Base-by-base conservation (phyloP, 208 protist genomes). In the Plasmodiophora brassicae region DNA sequence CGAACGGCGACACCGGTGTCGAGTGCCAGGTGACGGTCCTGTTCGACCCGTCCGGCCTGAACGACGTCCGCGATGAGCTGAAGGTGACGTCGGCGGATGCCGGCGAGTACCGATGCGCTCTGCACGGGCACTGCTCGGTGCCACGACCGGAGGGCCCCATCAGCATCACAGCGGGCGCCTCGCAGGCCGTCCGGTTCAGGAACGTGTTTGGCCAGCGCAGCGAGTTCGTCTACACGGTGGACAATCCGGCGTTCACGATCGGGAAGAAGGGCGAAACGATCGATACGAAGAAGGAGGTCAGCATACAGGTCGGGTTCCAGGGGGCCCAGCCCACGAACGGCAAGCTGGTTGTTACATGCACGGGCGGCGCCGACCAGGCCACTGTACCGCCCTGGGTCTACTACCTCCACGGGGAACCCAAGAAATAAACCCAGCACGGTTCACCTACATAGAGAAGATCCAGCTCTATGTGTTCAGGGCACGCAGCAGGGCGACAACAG, bases 111-210 rank as follows among this genome's bases (percentile, higher is more conserved):
- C 90, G 87, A 32, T 97, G 97, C 88, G 92, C 94, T 25, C 93
- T 98, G 71, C 71, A 95, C 38, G 96, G 95, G 0, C 91, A 90
- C 22, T 97, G 96, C 88, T 90, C 93, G 14, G 90, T 92, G 38
- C 96, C 97, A 20, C 90, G 96, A 91, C 95, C 95, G 32, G 96
- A 98, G 89, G 97, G 97, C 0, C 97, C 97, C 0, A 93, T 97
- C 46, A 41, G 88, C n/a, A 87, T 97, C 38, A 93, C 93, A 36
- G 71, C 65, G 41, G 72, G 84, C 46, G 46, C 20, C 32, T 91
- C 91, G 22, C 1, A 28, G 20, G 60, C 87, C 36, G 90, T 98
- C 50, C 93, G 93, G 14, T 97, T 98, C 92, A 95, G 95, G 89
- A 98, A 98, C 90, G 95, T 97, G 32, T 97, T 98, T 89, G 50